Evolutionary conservation across 2,329 filamentous ascomycete species (phyloP).

Genomic region (Ambrosiella beaveri): DNA sequence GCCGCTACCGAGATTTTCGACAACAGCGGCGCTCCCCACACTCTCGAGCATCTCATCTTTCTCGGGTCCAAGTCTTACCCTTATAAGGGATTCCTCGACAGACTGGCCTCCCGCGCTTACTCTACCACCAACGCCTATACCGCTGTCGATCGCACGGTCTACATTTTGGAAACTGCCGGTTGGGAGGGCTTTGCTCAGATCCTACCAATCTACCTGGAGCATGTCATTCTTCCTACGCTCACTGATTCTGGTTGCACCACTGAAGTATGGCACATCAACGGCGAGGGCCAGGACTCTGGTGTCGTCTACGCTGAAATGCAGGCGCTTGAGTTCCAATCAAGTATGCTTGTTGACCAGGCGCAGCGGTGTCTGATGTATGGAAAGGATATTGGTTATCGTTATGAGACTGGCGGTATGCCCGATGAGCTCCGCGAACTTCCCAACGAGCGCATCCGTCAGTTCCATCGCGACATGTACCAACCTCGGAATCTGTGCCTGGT

Average conservation of each 20-base stretch:
- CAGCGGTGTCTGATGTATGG: conserved; percentile 72
- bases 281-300: conserved; percentile 82
- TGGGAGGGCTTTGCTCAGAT: conserved; percentile 97
- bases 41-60: conserved; percentile 66
- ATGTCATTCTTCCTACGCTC: conserved; percentile 76
- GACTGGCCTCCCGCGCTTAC: conserved; percentile 82
- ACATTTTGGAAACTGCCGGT: conserved; percentile 84
- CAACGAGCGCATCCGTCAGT: conserved; percentile 78
- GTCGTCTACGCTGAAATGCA: conserved; percentile 99
- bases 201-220: conserved; percentile 85
- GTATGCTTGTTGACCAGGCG: conserved; percentile 73
- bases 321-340: conserved; percentile 68
- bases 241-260: conserved; percentile 89
- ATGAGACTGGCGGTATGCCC: conserved; percentile 97
- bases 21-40: conserved; percentile 83
- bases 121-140: conserved; percentile 96
- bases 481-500: conserved; percentile 86
- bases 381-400: conserved; percentile 78
- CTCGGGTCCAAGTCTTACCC: conserved; percentile 87
- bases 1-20: conserved; percentile 95
- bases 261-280: conserved; percentile 91
- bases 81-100: conserved; percentile 91
- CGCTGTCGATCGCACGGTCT: conserved; percentile 87
- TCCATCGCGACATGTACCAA: conserved; percentile 95
- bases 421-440: conserved; percentile 74